These are phyloP conservation scores for Prillingera fragicola DNA, from an alignment of 1,284 basidiomycete species.

Conservation along the genomic window DNA sequence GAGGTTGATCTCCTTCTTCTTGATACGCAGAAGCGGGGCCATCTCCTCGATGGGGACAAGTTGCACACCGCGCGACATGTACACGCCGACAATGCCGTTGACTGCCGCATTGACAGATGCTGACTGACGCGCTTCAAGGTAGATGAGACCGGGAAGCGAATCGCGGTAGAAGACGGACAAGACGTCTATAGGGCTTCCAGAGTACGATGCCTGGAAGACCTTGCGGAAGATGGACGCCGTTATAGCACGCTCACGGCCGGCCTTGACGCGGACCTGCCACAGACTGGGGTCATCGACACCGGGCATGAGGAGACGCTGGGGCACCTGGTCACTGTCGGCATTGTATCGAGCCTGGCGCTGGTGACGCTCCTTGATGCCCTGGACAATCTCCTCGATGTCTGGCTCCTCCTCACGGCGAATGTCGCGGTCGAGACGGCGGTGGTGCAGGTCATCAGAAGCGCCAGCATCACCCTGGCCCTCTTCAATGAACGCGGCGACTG, in stretches of 20 bases:
- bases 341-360: constrained; percentile 66
- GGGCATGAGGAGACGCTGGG: constrained; percentile 94
- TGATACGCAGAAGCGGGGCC: constrained; percentile 92
- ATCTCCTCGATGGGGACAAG: constrained; percentile 98
- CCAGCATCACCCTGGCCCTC: constrained; percentile 60
- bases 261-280: constrained; percentile 92
- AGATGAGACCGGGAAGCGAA: constrained; percentile 90
- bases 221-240: constrained; percentile 94
- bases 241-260: constrained; percentile 85
- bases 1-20: constrained; percentile 84
- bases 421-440: constrained; percentile 71
- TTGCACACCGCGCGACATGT: constrained; percentile 65
- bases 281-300: constrained; percentile 91
- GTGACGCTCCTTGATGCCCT: constrained; percentile 76
- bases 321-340: constrained; percentile 87
- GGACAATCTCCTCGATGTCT: constrained; percentile 80
- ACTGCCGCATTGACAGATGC: constrained; percentile 81
- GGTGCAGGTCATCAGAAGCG: constrained; percentile 57
- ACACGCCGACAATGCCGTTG: constrained; percentile 86
- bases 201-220: constrained; percentile 52
- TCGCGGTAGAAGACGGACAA: constrained; percentile 92
- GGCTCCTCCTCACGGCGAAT: constrained; percentile 73
- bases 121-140: constrained; percentile 85
- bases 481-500: constrained; percentile 65
- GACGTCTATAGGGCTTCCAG: constrained; percentile 70